A percentile compares a stretch with the other conserved stretches of the same genome.
Conservation (phyloP, 2,329 filamentous ascomycete species). For the Eutypa lata region DNA sequence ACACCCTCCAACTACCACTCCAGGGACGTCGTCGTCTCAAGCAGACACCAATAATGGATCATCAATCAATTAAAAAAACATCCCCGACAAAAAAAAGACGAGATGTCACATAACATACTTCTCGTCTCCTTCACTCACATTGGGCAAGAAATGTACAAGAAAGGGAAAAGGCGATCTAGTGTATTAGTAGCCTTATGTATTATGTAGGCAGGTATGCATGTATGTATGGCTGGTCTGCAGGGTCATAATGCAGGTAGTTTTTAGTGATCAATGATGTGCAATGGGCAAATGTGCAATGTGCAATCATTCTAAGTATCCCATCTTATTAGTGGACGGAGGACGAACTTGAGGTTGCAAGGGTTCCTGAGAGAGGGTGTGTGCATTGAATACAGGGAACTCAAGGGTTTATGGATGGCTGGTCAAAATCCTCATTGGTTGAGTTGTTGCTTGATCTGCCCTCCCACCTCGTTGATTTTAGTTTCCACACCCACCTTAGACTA, state of each 20-base stretch:
- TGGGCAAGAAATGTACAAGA: too few species aligned
- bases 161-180: conserved; percentile 6
- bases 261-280: not conserved
- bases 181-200: not conserved
- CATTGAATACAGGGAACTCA: conserved; percentile 7
- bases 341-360: not conserved
- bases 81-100: too few species aligned
- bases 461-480: conserved; percentile 11
- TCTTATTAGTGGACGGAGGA: not conserved
- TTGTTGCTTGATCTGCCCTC: conserved; percentile 15
- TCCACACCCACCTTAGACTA: conserved; percentile 1
- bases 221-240: not conserved
- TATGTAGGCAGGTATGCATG: not conserved
- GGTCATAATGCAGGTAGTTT: not conserved
- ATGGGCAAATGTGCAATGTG: conserved; percentile 20
- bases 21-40: too few species aligned
- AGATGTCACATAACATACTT: too few species aligned
- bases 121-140: too few species aligned
- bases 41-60: too few species aligned
- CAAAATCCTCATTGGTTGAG: conserved; percentile 19
- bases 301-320: not conserved
- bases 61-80: too few species aligned
- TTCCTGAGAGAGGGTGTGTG: conserved; percentile 11
- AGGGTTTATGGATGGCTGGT: conserved; percentile 25
- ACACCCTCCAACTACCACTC: too few species aligned